These are phyloP conservation scores for Trichothecium roseum DNA, from an alignment of 2,329 filamentous ascomycete genomes.

Conservation along the genomic window DNA sequence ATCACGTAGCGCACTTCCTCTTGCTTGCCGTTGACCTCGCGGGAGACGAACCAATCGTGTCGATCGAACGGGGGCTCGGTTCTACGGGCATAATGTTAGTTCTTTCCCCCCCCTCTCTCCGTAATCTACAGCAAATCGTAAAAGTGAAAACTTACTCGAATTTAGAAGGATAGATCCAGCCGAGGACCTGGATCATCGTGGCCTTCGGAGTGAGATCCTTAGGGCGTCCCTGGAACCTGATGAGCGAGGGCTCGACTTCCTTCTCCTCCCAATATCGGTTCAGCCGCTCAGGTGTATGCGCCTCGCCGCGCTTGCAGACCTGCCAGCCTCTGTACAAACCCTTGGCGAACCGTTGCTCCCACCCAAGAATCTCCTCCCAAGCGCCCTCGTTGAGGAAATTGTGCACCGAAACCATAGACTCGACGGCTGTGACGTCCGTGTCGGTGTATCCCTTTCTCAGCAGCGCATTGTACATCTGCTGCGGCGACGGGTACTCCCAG, in stretches of 20 bases:
- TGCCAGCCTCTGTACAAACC: constrained; percentile 66
- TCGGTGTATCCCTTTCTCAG: constrained; percentile 92
- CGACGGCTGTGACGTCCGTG: constrained; percentile 85
- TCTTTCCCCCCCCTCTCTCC: neutral
- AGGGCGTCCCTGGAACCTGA: constrained; percentile 83
- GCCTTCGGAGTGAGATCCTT: constrained; percentile 88
- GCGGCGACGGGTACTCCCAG: constrained; percentile 97
- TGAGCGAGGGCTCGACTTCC: constrained; percentile 56
- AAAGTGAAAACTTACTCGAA: constrained; percentile 50
- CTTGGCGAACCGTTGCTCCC: constrained; percentile 76
- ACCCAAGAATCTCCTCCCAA: constrained; percentile 88
- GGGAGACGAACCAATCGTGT: constrained; percentile 91
- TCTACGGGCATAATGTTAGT: constrained; percentile 25
- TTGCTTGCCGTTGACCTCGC: constrained; percentile 54
- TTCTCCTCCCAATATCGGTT: constrained; percentile 42
- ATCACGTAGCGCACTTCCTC: constrained; percentile 90
- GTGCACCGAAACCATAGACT: constrained; percentile 95
- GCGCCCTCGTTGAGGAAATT: constrained; percentile 98
- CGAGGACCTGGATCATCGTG: constrained; percentile 69
- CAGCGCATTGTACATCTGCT: constrained; percentile 99
- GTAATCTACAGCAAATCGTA: constrained; percentile 9
- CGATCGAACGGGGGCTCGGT: constrained; percentile 86
- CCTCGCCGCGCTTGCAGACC: constrained; percentile 64
- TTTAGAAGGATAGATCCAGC: constrained; percentile 65
- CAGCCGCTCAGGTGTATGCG: constrained; percentile 37